These are phyloP conservation scores for Thyridium curvatum DNA, from an alignment of 2,329 filamentous ascomycete species.

Conservation along the genomic window DNA sequence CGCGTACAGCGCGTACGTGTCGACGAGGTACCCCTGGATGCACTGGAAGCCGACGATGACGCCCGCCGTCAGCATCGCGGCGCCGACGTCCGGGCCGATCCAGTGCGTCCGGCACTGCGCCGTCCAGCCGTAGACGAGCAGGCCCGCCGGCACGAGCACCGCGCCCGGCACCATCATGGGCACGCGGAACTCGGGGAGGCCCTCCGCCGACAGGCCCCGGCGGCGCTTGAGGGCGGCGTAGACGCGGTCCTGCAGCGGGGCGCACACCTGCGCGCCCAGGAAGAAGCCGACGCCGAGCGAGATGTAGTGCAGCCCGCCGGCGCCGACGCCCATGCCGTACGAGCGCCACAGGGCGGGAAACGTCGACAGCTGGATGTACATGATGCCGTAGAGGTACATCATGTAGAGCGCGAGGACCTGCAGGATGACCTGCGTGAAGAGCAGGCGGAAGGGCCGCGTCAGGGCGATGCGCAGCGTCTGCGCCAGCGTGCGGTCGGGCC, in stretches of 20 bases:
- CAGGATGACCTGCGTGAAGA: constrained; percentile 27
- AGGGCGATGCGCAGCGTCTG: constrained; percentile 31
- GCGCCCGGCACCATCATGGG: constrained; percentile 34
- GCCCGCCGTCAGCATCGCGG: constrained; percentile 26
- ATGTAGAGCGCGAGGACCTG: constrained; percentile 15
- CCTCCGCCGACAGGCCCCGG: constrained; percentile 19
- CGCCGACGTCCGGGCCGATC: constrained; percentile 39
- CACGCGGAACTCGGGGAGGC: constrained; percentile 34
- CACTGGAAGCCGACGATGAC: constrained; percentile 36
- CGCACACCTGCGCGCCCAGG: constrained; percentile 30
- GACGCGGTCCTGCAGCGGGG: constrained; percentile 37
- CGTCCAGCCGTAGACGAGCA: constrained; percentile 40
- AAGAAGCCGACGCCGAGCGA: constrained; percentile 19
- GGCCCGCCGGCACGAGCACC: constrained; percentile 32
- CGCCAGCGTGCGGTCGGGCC: constrained; percentile 18
- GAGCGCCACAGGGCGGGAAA: constrained; percentile 39
- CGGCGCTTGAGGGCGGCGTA: constrained; percentile 35
- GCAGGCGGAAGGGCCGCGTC: constrained; percentile 42
- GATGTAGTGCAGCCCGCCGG: constrained; percentile 30
- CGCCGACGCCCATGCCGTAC: constrained; percentile 23
- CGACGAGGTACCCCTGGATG: constrained; percentile 39
- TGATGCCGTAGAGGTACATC: constrained; percentile 37
- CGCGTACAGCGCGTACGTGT: constrained; percentile 37
- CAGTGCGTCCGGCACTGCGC: constrained; percentile 36
- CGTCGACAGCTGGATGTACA: constrained; percentile 46